Evolutionary conservation across 495 filamentous ascomycete genomes (phyloP).

Genomic region (Hypoxylon lienhwacheense): DNA sequence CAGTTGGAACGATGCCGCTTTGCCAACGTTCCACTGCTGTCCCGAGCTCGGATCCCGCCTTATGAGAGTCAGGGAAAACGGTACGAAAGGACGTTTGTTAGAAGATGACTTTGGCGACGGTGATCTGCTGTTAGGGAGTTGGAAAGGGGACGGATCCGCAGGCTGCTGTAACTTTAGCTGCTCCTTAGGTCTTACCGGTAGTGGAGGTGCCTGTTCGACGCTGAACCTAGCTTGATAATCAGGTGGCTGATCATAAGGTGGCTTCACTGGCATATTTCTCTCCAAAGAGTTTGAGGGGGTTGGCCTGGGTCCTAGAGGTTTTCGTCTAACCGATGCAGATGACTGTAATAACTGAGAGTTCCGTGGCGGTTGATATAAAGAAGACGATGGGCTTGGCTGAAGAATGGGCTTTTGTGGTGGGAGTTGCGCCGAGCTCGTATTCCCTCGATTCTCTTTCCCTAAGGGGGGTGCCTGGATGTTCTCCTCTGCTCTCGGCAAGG

Average conservation of each 20-base stretch:
- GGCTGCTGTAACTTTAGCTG: neutral
- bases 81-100: constrained; percentile 30
- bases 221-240: constrained; percentile 11
- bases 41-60: constrained; percentile 79
- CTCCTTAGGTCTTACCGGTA: constrained; percentile 22
- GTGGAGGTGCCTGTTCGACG: constrained; percentile 16
- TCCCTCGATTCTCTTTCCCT: constrained; percentile 35
- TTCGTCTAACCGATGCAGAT: constrained; percentile 15
- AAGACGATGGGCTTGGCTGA: neutral
- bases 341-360: constrained; percentile 13
- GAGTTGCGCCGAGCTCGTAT: neutral
- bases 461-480: constrained; percentile 8
- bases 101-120: constrained; percentile 28
- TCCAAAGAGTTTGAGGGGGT: constrained; percentile 4
- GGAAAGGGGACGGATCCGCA: neutral
- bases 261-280: constrained; percentile 16
- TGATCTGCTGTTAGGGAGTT: constrained; percentile 9
- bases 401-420: constrained; percentile 17
- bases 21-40: constrained; percentile 88
- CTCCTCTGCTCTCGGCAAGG: constrained; percentile 22
- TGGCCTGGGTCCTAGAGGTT: constrained; percentile 28
- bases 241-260: constrained; percentile 14
- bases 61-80: constrained; percentile 78
- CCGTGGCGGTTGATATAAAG: constrained; percentile 4
- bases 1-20: constrained; percentile 57